phyloP scores from a whole-genome alignment of 805 yeast species.

The Barnettozyma vustinii region DNA sequence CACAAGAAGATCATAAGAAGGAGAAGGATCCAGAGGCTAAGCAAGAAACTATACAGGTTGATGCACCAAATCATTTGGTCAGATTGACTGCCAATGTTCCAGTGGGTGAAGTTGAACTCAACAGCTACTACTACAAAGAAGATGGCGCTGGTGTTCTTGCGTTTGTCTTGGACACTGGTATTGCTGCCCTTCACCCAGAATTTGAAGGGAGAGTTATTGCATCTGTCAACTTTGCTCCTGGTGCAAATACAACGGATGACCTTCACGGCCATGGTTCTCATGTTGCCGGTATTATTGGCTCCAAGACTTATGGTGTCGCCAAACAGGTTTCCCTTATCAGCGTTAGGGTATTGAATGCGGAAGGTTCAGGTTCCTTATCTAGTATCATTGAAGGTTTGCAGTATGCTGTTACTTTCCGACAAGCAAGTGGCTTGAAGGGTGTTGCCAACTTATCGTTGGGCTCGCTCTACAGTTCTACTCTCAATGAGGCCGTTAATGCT shows the following conservation, averaged over 20 bases:
- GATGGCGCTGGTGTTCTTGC: slow-evolving; percentile 61
- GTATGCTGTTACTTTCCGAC: slow-evolving; percentile 55
- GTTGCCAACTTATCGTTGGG: slow-evolving; percentile 83
- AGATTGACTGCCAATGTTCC: slow-evolving; percentile 46
- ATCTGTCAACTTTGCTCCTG: slow-evolving; percentile 58
- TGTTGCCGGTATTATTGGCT: slow-evolving; percentile 85
- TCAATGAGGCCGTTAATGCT: slow-evolving; percentile 72
- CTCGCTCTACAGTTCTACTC: slow-evolving; percentile 52
- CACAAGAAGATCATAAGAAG: not conserved
- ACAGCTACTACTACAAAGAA: slow-evolving; percentile 40
- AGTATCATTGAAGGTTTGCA: slow-evolving; percentile 61
- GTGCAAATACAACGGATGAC: slow-evolving; percentile 38
- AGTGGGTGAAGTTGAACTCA: slow-evolving; percentile 14
- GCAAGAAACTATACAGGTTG: slow-evolving; percentile 25
- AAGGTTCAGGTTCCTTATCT: slow-evolving; percentile 64
- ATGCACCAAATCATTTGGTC: slow-evolving; percentile 63
- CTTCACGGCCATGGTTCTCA: slow-evolving; percentile 88
- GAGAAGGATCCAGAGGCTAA: not conserved
- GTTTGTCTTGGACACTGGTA: slow-evolving; percentile 82
- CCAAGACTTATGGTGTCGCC: slow-evolving; percentile 77
- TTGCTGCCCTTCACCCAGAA: slow-evolving; percentile 49
- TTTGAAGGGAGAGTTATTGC: slow-evolving; percentile 54
- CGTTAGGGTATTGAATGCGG: slow-evolving; percentile 61
- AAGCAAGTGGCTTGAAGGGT: slow-evolving; percentile 33
- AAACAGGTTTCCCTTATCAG: slow-evolving; percentile 58